Percentiles rank a stretch among this genome's conserved stretches.
Evolutionary conservation across 345 rosid genomes (phyloP).

Genomic region (Excoecaria agallocha): DNA sequence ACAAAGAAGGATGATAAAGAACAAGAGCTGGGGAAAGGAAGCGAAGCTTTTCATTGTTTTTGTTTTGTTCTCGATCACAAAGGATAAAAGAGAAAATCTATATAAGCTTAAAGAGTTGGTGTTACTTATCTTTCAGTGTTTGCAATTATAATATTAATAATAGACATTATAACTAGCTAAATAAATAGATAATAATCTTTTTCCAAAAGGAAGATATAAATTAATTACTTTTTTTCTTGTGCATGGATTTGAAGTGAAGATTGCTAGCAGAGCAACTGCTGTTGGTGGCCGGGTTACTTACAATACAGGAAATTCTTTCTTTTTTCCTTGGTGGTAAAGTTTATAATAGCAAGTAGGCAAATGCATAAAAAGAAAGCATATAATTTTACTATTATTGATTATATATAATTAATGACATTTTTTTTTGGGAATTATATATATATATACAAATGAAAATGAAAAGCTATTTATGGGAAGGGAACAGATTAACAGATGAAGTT

Average conservation of each 20-base stretch:
- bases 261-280: not conserved
- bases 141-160: not conserved
- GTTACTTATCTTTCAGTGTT: not conserved
- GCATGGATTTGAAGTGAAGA: conserved; percentile 13
- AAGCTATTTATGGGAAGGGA: not conserved
- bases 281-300: not conserved
- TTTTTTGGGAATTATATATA: too few relatives aligned
- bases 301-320: not conserved
- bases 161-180: not conserved
- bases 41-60: not conserved
- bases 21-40: not conserved
- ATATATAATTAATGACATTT: too few relatives aligned
- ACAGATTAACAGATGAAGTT: not conserved
- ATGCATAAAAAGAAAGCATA: too few relatives aligned
- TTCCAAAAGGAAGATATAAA: not conserved
- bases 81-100: not conserved
- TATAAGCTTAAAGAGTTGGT: not conserved
- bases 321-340: not conserved
- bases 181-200: not conserved
- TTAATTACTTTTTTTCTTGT: not conserved
- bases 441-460: too few relatives aligned
- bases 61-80: too few relatives aligned
- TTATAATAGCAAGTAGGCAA: too few relatives aligned
- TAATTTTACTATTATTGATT: too few relatives aligned
- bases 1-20: not conserved